Conservation (phyloP, 73 alveolate species). For the Blepharisma stoltei region DNA sequence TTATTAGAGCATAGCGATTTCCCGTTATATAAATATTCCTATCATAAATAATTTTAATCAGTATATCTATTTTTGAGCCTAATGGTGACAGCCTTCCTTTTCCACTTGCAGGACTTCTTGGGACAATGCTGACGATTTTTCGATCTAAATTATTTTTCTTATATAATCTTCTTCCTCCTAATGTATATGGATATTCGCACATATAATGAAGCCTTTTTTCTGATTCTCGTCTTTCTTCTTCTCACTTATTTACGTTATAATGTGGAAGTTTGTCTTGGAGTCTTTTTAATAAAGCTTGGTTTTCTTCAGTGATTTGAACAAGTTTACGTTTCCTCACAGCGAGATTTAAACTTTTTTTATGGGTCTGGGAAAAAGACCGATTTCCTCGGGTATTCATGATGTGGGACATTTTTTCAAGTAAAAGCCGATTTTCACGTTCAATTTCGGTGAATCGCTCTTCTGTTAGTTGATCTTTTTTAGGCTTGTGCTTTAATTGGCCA, state of each 20-base stretch:
- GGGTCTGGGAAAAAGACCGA: not conserved
- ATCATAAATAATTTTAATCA: too few species aligned
- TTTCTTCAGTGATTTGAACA: constrained; percentile 40
- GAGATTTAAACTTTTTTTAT: constrained; percentile 34
- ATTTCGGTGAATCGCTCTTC: constrained; percentile 63
- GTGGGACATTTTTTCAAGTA: constrained; percentile 68
- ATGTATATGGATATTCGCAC: constrained; percentile 52
- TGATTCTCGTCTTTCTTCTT: constrained; percentile 35
- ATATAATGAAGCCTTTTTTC: constrained; percentile 42
- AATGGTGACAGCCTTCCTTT: too few species aligned
- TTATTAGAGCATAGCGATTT: too few species aligned
- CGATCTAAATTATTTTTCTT: too few species aligned
- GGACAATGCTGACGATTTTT: too few species aligned
- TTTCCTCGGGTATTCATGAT: constrained; percentile 45
- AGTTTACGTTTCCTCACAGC: constrained; percentile 39
- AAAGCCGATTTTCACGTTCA: constrained; percentile 65
- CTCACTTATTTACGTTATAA: constrained; percentile 42
- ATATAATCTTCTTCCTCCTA: constrained; percentile 4
- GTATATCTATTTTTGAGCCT: too few species aligned
- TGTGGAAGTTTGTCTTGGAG: constrained; percentile 42
- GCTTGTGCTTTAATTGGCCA: constrained; percentile 19
- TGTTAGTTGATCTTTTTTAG: constrained; percentile 58
- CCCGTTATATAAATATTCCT: too few species aligned
- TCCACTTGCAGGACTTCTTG: too few species aligned
- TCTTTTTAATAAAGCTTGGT: constrained; percentile 39